Evolutionary conservation across 2,329 filamentous ascomycete species (phyloP).

Genomic region (Lasiodiplodia theobromae): DNA sequence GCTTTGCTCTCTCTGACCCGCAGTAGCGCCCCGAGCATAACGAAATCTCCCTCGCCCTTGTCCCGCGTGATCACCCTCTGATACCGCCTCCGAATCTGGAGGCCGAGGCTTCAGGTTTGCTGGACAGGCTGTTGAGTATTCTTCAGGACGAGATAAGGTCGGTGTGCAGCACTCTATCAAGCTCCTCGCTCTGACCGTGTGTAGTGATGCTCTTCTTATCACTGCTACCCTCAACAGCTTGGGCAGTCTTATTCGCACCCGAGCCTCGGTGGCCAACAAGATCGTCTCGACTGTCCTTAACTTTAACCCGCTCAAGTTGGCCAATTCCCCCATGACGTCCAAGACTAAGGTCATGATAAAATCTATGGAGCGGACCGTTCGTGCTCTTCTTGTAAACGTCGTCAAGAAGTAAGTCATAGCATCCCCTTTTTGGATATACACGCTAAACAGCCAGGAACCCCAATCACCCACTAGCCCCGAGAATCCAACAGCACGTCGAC

Average conservation of each 20-base stretch:
- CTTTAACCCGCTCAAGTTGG: conserved; percentile 89
- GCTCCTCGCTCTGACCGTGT: conserved; percentile 36
- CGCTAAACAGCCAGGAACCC: conserved; percentile 67
- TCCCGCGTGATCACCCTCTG: conserved; percentile 82
- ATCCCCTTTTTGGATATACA: neutral
- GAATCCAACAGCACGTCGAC: conserved; percentile 88
- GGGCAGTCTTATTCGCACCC: conserved; percentile 80
- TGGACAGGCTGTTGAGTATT: conserved; percentile 85
- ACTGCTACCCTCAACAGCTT: conserved; percentile 92
- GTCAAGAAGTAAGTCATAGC: conserved; percentile 70
- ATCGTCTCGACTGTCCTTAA: conserved; percentile 85
- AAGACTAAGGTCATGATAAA: conserved; percentile 82
- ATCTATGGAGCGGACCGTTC: conserved; percentile 94
- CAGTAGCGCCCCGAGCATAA: conserved; percentile 73
- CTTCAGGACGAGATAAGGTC: conserved; percentile 88
- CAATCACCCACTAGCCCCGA: conserved; percentile 74
- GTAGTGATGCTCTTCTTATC: conserved; percentile 83
- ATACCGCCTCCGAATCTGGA: conserved; percentile 83
- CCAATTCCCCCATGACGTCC: conserved; percentile 77
- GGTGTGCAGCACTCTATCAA: conserved; percentile 38
- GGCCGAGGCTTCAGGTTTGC: conserved; percentile 87
- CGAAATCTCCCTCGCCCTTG: conserved; percentile 86
- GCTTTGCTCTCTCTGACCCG: neutral
- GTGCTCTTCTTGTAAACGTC: conserved; percentile 82
- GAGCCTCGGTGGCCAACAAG: conserved; percentile 81